Base-by-base conservation (phyloP, 2,329 filamentous ascomycete species). In the Ophiosphaerella narmari region DNA sequence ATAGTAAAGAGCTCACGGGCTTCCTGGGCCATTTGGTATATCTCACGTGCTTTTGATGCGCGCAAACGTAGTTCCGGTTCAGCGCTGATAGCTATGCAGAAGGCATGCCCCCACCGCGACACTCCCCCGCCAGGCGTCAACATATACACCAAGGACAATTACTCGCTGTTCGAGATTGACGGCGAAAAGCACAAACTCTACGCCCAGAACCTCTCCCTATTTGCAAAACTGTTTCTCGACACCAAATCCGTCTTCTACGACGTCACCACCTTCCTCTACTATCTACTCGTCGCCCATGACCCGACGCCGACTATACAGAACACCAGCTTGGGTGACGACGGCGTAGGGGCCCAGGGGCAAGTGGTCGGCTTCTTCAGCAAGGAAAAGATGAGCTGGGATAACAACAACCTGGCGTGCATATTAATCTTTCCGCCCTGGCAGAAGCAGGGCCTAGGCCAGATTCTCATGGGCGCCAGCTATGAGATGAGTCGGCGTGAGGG, bases 231-330 rank as follows among this genome's bases (percentile, higher is more conserved):
- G 38, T 99, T 97, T 74, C 88, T 99, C 58, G 92, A 97, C 74
- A 96, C 95, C 69, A 99, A 99, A 70, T 96, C 91, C 7, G 92
- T 99, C 62, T 97, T 97, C 76, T 99, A 96, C 78, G 94, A 99
- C 68, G 92, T 97, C 39, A 86, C 86, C 4, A 90, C 89, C 43
- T 99, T 99, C 76, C 86, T 96, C 61, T 99, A 96, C 79, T 97
- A 96, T 72, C 83, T 96, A 4, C 85, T 97, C 45, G 88, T 94
- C 38, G 88, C 92, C 67, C 88, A 86, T 7, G 78, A 83, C 61
- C 80, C 80, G 0, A 54, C 60, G 9, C 65, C 68, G 1, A 38
- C 48, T 4, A 77, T 66, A 59, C 71, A 40, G 50, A 70, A 41
- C 33, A 66, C 59, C 60, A 67, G 50, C 66, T 74, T 61, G 13